Conservation (phyloP, 2,329 filamentous ascomycete genomes). For the Drechmeria coniospora region DNA sequence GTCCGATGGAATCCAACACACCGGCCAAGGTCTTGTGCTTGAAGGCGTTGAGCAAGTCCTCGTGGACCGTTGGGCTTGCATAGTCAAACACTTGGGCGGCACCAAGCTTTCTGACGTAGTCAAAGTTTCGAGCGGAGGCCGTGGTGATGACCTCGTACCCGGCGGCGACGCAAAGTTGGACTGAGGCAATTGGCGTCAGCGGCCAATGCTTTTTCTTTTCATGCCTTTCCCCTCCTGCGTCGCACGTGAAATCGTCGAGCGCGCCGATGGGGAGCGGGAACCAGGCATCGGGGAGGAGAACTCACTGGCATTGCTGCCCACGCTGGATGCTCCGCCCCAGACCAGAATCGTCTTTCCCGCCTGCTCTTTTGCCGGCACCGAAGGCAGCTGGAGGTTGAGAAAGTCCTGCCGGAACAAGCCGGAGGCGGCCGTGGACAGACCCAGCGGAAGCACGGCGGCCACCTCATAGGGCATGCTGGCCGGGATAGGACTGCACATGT, state of each 20-base stretch:
- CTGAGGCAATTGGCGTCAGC: slow-evolving; percentile 18
- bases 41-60: neutral
- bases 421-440: slow-evolving; percentile 8
- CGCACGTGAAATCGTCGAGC: no score
- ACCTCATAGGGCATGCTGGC: slow-evolving; percentile 6
- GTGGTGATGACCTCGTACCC: slow-evolving; percentile 30
- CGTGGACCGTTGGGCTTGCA: neutral
- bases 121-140: slow-evolving; percentile 26
- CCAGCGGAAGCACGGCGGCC: slow-evolving; percentile 9
- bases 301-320: neutral
- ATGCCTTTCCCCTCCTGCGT: no score
- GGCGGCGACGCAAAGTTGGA: slow-evolving; percentile 27
- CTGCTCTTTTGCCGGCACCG: slow-evolving; percentile 20
- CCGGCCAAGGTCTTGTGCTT: neutral
- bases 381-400: slow-evolving; percentile 8
- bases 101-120: slow-evolving; percentile 16
- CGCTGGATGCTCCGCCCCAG: slow-evolving; percentile 1
- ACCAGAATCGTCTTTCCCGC: neutral
- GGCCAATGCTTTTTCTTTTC: no score
- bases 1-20: neutral
- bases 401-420: slow-evolving; percentile 9
- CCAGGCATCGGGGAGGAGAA: neutral
- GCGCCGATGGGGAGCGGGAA: neutral
- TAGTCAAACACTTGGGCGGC: neutral
- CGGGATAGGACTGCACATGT: slow-evolving; percentile 8